Base-by-base conservation (phyloP, 83 land plant genomes). In the Diphasiastrum complanatum region DNA sequence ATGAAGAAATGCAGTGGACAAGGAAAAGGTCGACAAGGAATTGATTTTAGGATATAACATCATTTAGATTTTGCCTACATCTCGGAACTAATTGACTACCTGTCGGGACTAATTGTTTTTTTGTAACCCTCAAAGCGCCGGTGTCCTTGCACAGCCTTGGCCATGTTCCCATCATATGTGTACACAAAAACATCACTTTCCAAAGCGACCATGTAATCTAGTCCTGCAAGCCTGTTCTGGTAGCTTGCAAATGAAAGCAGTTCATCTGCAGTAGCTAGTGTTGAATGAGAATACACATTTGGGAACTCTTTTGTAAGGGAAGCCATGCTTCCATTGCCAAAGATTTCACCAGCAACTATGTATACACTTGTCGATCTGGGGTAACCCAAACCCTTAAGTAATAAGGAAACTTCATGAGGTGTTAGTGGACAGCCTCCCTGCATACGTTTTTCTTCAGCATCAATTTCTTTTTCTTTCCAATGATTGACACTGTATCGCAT, bases 81-180 rank as follows among this genome's bases (percentile, higher is more conserved):
- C n/a, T n/a, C n/a, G 26, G 60, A 20, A 45, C 18, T 1, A 45
- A 14, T 29, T 22, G n/a, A 49, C 18, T 10, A 76, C 79, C 79
- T 76, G 77, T 76, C 66, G 11, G 79, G 79, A 51, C 53, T 76
- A 34, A 76, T 66, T 22, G 79, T 72, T 30, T 67, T 72, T 24
- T 34, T 45, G 33, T 64, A 72, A 33, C 66, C 78, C 31, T 73
- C 78, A 34, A 72, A 76, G 2, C 78, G 70, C 3, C 79, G 66
- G 32, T 76, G 79, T 20, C 79, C 79, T 45, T 76, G 77, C 14
- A 76, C 61, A 41, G 79, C 77, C 50, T 76, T 76, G 30, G 79
- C 79, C 79, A 76, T 76, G 24, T 76, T 76, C 0, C 79, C 79
- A 66, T 76, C 77, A 50, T 72, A 72, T 16, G 79, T 76, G 45